phyloP scores from a whole-genome alignment of 352 stramenopile species.

The Aphanomyces cochlioides region DNA sequence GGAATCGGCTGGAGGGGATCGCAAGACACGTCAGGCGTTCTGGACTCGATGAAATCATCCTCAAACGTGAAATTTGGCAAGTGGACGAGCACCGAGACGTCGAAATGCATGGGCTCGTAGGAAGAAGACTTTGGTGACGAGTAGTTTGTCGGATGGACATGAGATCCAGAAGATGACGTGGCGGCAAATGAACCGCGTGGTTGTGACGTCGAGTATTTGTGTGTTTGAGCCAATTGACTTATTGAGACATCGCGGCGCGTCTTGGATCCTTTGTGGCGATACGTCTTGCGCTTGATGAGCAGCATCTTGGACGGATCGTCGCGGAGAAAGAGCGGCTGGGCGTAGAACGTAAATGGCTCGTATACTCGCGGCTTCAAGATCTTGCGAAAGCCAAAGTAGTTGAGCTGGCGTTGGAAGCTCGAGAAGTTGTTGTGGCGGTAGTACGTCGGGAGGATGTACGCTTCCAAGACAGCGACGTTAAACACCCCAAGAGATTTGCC shows the following conservation, averaged over 20 bases:
- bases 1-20: no score
- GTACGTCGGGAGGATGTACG: conserved; percentile 86
- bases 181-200: no score
- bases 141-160: no score
- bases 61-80: no score
- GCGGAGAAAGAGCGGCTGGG: conserved; percentile 58
- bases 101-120: no score
- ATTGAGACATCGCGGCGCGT: background rate
- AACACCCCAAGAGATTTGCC: conserved; percentile 66
- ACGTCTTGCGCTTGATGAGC: conserved; percentile 64
- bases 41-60: no score
- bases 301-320: conserved; percentile 61
- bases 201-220: no score
- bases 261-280: conserved; percentile 17
- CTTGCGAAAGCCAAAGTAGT: conserved; percentile 86
- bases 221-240: no score
- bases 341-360: conserved; percentile 65
- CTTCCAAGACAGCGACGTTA: conserved; percentile 50
- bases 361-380: conserved; percentile 40
- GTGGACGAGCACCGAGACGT: no score
- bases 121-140: no score
- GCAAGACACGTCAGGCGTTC: no score
- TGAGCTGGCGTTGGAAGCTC: conserved; percentile 85
- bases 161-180: no score
- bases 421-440: conserved; percentile 93